Percentiles rank a stretch among this genome's conserved stretches.
These are phyloP conservation scores for Nemophila menziesii DNA, from an alignment of 257 asterid species.

Conservation along the genomic window DNA sequence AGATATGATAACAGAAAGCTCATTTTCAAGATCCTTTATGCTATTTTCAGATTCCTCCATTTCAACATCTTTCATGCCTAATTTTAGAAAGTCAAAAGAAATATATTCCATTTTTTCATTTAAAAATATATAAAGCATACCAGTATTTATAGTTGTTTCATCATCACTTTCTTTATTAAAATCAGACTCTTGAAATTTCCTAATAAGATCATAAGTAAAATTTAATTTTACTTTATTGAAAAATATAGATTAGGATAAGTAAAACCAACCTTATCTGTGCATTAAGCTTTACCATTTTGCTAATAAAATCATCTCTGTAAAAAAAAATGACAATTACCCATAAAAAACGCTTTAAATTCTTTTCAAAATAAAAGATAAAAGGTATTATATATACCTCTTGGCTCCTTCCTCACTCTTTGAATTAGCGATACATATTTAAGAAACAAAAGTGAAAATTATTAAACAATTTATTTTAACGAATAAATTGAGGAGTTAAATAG, in stretches of 20 bases:
- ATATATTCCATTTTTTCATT: not conserved
- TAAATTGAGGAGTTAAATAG: too few species aligned
- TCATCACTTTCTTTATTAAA: slow-evolving; percentile 19
- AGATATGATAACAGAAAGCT: slow-evolving; percentile 35
- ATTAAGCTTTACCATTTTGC: slow-evolving; percentile 55
- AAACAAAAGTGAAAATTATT: not conserved
- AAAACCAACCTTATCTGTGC: slow-evolving; percentile 44
- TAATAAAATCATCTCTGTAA: slow-evolving; percentile 61
- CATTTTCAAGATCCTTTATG: slow-evolving; percentile 21
- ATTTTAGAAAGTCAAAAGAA: slow-evolving; percentile 9
- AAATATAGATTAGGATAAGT: not conserved
- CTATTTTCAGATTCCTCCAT: slow-evolving; percentile 23
- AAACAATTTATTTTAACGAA: too few species aligned
- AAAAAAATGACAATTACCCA: slow-evolving; percentile 3
- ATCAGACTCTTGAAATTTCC: slow-evolving; percentile 48
- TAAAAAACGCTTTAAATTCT: not conserved
- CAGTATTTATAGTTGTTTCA: slow-evolving; percentile 21
- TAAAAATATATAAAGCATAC: slow-evolving; percentile 20
- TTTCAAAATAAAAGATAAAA: not conserved
- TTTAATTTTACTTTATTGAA: not conserved
- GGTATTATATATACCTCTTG: slow-evolving; percentile 23
- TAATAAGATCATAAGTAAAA: slow-evolving; percentile 19
- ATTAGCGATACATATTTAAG: slow-evolving; percentile 16
- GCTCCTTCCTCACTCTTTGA: slow-evolving; percentile 53
- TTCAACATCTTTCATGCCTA: slow-evolving; percentile 23